Base-by-base conservation (phyloP, 164 flowering plant species). In the Vitis rotundifolia region DNA sequence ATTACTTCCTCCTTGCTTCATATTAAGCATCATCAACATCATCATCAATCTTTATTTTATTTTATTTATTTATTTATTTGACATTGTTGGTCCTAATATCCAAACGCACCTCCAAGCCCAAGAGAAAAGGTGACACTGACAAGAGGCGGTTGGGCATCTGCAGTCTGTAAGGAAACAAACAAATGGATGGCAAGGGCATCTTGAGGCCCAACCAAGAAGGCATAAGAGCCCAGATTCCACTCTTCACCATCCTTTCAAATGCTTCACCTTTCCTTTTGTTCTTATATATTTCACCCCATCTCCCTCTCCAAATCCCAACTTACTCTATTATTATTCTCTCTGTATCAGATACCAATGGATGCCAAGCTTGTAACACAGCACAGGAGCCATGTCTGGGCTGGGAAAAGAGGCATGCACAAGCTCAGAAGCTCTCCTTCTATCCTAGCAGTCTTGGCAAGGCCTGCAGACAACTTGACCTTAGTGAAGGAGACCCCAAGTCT, bases 381-480 rank as follows among this genome's bases (percentile, higher is more conserved):
- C 11, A 62, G 68, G 16, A 63, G 61, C 28, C 70, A 68, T 44
- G 6, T 63, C 26, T 37, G 70, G 1, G 12, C 52, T 47, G n/a
- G 15, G 13, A 14, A 11, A 16, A 19, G 13, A 54, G 70, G 54
- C 48, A 11, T 47, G n/a, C 26, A 14, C 50, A 63, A 59, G 31
- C 68, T 1, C 5, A 10, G 54, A 44, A 22, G 64, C 8, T 63
- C 68, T 47, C 63, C 70, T 8, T 26, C 16, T 3, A 51, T 75
- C 10, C n/a, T 64, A 51, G 84, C 84, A 2, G 85, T 80, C 56
- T 60, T 81, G 67, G 62, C 80, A 9, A 79, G 65, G 52, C 87
- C 87, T 19, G 63, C 63, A n/a, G 75, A 73, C 16, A 54, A 60
- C 53, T 48, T 53, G 5, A 68, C 48, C 14, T 10, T 47, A 15